Evolutionary conservation across 1,139 yeast species (phyloP), one percentile per base, ranked within the genome.

Genomic region (Debaryomyces sp.): DNA sequence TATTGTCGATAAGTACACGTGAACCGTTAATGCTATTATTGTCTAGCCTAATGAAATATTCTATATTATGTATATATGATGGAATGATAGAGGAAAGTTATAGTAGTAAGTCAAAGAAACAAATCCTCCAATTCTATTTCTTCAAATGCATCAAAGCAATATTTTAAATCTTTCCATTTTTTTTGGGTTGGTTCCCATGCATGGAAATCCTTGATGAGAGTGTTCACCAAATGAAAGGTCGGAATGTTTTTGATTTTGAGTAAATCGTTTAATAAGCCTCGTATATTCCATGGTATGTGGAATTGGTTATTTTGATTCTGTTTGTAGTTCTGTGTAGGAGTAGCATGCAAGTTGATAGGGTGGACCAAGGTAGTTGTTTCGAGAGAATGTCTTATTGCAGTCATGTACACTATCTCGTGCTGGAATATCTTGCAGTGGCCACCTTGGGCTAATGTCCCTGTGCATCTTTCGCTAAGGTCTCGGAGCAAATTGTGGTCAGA

Each of bases 181-280:
- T 67, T 66, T 2, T 60, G 55, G 12, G 60, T 58, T 0, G 81
- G 78, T 5, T 69, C 69, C 85, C 85, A 80, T 0, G 51, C 43
- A 7, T 59, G 54, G 55, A 63, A 80, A 35, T 68, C 69, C 5
- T 49, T 48, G 13, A 77, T 49, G 30, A 81, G 59, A 21, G 68
- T 67, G 3, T 54, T 50, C 10, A 75, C 51, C 43, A 77, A 56
- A 27, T 59, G 52, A 21, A 57, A 47, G 30, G 67, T 66, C 6
- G 68, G 66, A 21, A 79, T 66, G 56, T 81, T 77, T 48, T 70
- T 71, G 8, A 78, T 59, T 32, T 58, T 56, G 6, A 67, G 52
- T 35, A 75, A 59, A 48, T 74, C 78, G 43, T 75, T 66, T 13
- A 76, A 45, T 38, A 75, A 54, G 13, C 71, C 70, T 33, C 80